Conservation (phyloP, 352 stramenopile genomes). For the Phytophthora litchii region DNA sequence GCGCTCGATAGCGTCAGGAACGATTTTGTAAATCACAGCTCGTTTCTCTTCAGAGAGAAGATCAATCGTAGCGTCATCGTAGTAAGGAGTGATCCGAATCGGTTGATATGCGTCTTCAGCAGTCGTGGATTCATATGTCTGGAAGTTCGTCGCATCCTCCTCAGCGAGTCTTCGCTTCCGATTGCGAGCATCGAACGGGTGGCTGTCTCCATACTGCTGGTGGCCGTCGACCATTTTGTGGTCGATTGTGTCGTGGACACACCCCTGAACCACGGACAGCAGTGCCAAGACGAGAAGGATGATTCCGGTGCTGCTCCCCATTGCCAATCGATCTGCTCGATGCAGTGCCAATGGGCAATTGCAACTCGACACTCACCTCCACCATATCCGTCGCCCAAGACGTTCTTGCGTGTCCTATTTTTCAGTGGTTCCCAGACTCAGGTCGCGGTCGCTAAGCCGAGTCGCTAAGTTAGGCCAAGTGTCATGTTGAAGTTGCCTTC, state of each 20-base stretch:
- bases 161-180: conserved; percentile 3
- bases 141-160: conserved; percentile 32
- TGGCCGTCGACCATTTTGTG: conserved; percentile 29
- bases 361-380: conserved; percentile 1
- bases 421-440: conserved; percentile 14
- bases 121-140: conserved; percentile 47
- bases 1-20: conserved; percentile 67
- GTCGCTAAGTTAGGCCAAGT: too few species aligned
- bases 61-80: conserved; percentile 60
- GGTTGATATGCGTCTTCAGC: conserved; percentile 42
- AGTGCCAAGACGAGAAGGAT: not conserved
- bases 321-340: not conserved
- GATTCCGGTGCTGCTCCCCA: conserved; percentile 1
- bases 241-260: conserved; percentile 40
- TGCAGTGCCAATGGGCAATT: conserved; percentile 10
- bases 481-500: conserved; percentile 14
- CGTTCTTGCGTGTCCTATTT: conserved; percentile 5
- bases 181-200: conserved; percentile 28
- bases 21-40: conserved; percentile 55
- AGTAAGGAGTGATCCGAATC: conserved; percentile 79
- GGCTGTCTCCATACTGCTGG: conserved; percentile 32
- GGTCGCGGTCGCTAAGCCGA: conserved; percentile 3
- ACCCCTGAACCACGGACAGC: conserved; percentile 15
- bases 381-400: conserved; percentile 5
- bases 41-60: conserved; percentile 46